Evolutionary conservation across 176 grass and related monocot genomes (phyloP), one percentile per base, ranked within the genome.

Genomic region (Rhynchospora breviuscula): DNA sequence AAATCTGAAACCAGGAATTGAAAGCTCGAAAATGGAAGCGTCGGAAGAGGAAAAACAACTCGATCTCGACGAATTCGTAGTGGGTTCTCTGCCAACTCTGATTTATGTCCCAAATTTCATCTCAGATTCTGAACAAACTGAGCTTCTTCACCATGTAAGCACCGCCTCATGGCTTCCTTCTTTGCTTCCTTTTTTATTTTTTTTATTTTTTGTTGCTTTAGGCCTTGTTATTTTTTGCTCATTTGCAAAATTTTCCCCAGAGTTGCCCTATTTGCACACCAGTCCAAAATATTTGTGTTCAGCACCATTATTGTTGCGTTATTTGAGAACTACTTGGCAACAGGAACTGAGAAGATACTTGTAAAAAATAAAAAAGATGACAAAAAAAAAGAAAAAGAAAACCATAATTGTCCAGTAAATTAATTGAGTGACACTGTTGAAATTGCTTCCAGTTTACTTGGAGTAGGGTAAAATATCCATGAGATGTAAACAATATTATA

Each of bases 21-120:
- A 26, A 80, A 81, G 79, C 33, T 43, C 58, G 51, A 81, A 44
- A 51, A 81, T 81, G 79, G 79, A 81, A 57, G 79, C 46, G 62
- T 62, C 60, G 60, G 11, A 48, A 9, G 58, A 81, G 79, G 79
- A 81, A 49, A 66, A 81, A 6, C 59, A 18, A 64, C 40, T 64
- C 13, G 68, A 68, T 18, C 76, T 94, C 31, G 64, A 54, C 0
- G 86, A 86, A 12, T 87, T 86, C 79, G 19, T 86, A 3, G 53
- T 94, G 3, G 89, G 89, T 6, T 70, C 79, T 54, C 84, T 93
- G 10, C 91, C 89, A 8, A 93, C 87, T 10, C 0, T 95, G 35
- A 48, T 89, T 79, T 98, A 95, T 79, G 79, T 98, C 43, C 95
- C 95, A 25, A 79, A 81, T 63, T 95, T 98, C 92, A 83, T 95